Evolutionary conservation across 192 early-diverging fungal species (phyloP), one percentile per base, ranked within the genome.

Genomic region (Thoreauomyces humboldtii): DNA sequence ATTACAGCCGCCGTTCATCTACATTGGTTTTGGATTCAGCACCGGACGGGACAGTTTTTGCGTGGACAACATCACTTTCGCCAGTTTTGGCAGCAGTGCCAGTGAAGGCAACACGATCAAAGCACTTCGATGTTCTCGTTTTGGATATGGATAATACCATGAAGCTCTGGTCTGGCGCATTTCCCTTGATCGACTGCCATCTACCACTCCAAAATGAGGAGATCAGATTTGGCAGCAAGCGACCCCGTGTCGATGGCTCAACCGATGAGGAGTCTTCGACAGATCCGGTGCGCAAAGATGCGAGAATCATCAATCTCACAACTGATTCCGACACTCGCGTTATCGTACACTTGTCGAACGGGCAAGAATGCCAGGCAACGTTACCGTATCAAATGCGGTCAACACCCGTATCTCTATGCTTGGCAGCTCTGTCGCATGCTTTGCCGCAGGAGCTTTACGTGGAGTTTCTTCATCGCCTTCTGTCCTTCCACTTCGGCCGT

Each of bases 71-170:
- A 32, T n/a, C 9, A 17, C 9, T 55, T 22, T 6, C 14, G 11
- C 27, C 53, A 32, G 5, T 33, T 6, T 37, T 70, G n/a, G 77
- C 71, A 24, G 81, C 82, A 2, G 47, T 73, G 2, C 63, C 71
- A 7, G 42, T 80, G 15, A 55, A 57, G 17, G 71, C 67, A 53
- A 82, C 77, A 19, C 54, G 78, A 22, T 22, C 21, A 5, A 41
- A 65, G 4, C 45, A 61, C 15, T n/a, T 9, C 19, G 82, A 84
- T 46, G 71, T 81, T 32, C 45, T 83, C 25, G 50, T 79, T 6
- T 41, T 77, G 4, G 36, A 71, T 17, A 34, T 34, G 11, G 64
- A 76, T 7, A 61, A 64, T 27, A 59, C 35, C n/a, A 24, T 82
- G 22, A 46, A 54, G 1, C 38, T 81, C 6, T 78, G 77, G 80